phyloP scores from a whole-genome alignment of 2,329 filamentous ascomycete species.

The Immersiporthe knoxdaviesiana region DNA sequence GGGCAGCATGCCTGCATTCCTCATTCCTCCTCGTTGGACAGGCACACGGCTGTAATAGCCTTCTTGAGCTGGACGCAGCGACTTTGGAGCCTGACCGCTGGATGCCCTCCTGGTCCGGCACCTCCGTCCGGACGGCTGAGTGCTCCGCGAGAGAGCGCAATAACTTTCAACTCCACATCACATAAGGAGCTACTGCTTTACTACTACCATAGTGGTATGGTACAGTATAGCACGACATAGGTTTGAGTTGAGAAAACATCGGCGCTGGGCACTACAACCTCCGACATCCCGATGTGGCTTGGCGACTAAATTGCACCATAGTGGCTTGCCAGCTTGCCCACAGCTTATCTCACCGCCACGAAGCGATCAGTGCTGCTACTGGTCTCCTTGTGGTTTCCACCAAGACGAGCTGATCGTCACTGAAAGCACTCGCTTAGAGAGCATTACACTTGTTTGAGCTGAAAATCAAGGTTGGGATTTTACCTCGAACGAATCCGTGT shows the following conservation, averaged over 20 bases:
- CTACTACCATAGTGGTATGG: neutral
- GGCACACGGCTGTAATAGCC: conserved; percentile 1
- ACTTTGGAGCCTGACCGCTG: neutral
- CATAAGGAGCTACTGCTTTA: neutral
- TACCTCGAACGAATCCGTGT: neutral
- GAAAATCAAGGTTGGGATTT: neutral
- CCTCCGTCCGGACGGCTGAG: conserved; percentile 7
- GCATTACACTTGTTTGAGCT: neutral
- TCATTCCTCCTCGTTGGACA: conserved; percentile 5
- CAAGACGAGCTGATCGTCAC: neutral
- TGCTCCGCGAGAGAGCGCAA: neutral
- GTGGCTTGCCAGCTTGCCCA: neutral
- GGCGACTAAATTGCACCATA: neutral
- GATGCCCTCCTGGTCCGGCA: neutral
- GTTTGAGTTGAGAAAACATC: neutral
- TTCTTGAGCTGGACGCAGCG: conserved; percentile 6
- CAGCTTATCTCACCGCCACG: conserved; percentile 6
- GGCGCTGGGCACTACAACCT: neutral
- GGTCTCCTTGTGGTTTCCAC: neutral
- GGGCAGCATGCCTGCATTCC: neutral
- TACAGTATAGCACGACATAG: neutral
- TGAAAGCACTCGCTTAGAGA: neutral
- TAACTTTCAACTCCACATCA: neutral
- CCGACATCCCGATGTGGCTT: conserved; percentile 22
- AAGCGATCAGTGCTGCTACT: neutral